These are phyloP conservation scores for Gaillardinia entomophila DNA, from an alignment of 805 yeast genomes.

Conservation along the genomic window DNA sequence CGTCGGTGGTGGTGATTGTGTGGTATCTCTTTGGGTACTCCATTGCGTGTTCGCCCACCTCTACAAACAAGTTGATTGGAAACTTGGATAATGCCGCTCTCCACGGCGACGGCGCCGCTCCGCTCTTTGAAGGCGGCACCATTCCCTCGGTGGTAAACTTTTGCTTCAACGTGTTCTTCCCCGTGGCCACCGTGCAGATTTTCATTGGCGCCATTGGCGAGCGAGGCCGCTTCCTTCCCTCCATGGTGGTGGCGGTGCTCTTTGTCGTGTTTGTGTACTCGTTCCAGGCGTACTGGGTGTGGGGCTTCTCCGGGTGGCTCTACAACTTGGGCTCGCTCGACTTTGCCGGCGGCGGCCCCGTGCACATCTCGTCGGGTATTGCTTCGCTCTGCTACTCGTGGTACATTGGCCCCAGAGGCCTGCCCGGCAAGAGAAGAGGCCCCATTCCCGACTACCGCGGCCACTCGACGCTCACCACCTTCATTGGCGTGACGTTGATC, in stretches of 20 bases:
- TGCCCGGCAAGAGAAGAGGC: conserved; percentile 18
- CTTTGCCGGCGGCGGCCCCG: conserved; percentile 48
- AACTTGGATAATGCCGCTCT: conserved; percentile 36
- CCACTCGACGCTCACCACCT: conserved; percentile 30
- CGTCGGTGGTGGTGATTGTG: conserved; percentile 29
- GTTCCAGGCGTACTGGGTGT: conserved; percentile 42
- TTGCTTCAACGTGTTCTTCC: conserved; percentile 40
- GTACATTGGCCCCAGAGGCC: conserved; percentile 36
- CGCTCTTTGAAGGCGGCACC: conserved; percentile 39
- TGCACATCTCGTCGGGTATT: conserved; percentile 40
- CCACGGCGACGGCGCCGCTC: conserved; percentile 31
- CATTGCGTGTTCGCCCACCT: conserved; percentile 32
- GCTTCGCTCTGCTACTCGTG: conserved; percentile 39
- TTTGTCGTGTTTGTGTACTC: conserved; percentile 42
- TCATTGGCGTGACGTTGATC: conserved; percentile 40
- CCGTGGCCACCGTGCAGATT: conserved; percentile 45
- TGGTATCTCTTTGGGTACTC: conserved; percentile 46
- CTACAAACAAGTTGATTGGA: conserved; percentile 24
- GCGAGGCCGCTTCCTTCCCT: conserved; percentile 37
- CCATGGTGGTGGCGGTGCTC: conserved; percentile 32
- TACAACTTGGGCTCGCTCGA: conserved; percentile 39
- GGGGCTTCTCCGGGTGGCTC: conserved; percentile 43
- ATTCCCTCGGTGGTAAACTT: conserved; percentile 43
- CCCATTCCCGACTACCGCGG: conserved; percentile 19
- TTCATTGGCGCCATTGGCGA: conserved; percentile 41